phyloP scores from a whole-genome alignment of 371 early-diverging fungal genomes.

The Nematocida parisii region DNA sequence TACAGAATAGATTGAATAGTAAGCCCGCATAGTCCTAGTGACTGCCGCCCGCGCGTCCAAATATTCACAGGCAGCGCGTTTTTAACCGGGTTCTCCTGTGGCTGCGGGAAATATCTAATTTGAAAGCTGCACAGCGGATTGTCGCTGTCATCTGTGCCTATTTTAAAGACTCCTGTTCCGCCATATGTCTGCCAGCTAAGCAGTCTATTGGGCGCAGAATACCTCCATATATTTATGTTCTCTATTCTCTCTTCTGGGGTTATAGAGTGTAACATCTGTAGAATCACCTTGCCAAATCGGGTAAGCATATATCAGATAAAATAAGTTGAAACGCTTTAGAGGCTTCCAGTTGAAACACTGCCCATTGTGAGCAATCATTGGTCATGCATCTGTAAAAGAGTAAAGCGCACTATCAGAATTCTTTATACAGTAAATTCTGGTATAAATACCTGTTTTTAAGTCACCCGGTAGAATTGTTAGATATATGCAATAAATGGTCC shows the following conservation, averaged over 20 bases:
- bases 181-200: not conserved
- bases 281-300: not conserved
- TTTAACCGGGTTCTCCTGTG: constrained; percentile 10
- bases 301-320: not conserved
- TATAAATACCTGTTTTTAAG: too few species aligned
- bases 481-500: too few species aligned
- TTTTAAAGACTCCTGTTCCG: not conserved
- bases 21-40: constrained; percentile 21
- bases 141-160: not conserved
- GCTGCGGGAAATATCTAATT: constrained; percentile 5
- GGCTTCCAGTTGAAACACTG: not conserved
- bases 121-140: not conserved
- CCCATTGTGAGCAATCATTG: too few species aligned
- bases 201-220: constrained; percentile 2
- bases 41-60: not conserved
- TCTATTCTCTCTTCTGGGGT: constrained; percentile 8
- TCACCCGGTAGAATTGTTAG: too few species aligned
- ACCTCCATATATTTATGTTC: constrained; percentile 44
- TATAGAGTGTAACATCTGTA: not conserved
- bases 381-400: too few species aligned
- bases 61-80: constrained; percentile 14
- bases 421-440: too few species aligned
- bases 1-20: not conserved
- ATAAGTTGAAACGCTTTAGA: constrained; percentile 3
- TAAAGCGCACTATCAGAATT: too few species aligned